Base-by-base conservation (phyloP, 1,139 yeast genomes). In the Scheffersomyces parashehatae region DNA sequence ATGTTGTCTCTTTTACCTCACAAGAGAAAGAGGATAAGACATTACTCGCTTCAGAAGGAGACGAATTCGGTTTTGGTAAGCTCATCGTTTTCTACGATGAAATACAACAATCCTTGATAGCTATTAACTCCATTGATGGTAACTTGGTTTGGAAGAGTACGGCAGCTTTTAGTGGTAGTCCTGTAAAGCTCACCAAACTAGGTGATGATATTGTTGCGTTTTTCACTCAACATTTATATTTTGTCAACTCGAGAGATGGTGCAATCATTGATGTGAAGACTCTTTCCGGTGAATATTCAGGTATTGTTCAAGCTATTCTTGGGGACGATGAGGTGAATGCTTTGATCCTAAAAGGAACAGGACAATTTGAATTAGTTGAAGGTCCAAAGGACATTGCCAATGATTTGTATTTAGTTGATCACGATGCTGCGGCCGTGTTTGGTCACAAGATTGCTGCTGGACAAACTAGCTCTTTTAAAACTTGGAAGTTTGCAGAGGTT, bases 1-100 rank as follows among this genome's bases (percentile, higher is more conserved):
- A 55, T 37, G 44, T 59, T 4, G 49, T 58, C 1, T 51, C 62
- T 4, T 37, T 41, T 24, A 37, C 50, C 26, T 36, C 28, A 10
- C 10, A 36, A 26, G 8, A 16, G n/a, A 20, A 16, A 29, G 11
- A 9, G 3, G 33, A 33, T 13, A 29, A 40, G 20, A 28, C 35
- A 28, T 26, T 5, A 37, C 26, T 16, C 15, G 29, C 36, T 20
- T 32, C 16, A 20, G 37, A 30, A 30, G 55, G 55, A 5, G 64
- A 61, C 36, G 60, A 58, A n/a, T 67, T 60, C 48, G 75, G 72
- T 1, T 62, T 73, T 38, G 65, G 59, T 26, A 73, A 73, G 45
- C 49, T 67, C 24, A 49, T 73, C 29, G 58, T 73, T 0, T 66
- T 59, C 43, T 55, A 50, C 31, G 71, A 70, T 47, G 52, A 54